Evolutionary conservation across 345 rosid species (phyloP), one percentile per base, ranked within the genome.

Genomic region (Heritiera fomes): DNA sequence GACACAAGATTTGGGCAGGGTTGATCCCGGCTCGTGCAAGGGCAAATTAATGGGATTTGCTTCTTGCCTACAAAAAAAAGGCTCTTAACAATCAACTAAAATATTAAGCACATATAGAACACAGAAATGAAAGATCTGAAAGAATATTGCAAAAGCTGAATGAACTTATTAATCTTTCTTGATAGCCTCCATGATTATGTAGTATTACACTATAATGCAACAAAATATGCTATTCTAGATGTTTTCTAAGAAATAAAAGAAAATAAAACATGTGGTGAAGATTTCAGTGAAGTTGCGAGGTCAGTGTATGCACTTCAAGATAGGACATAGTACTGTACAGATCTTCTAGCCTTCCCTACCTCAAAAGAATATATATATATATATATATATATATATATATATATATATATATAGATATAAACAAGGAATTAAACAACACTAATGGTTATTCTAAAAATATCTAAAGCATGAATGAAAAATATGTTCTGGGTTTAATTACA

Each of bases 81-180:
- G 47, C 15, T 43, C 55, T 75, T 61, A 45, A 75, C 38, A 75
- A 46, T 28, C 23, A 67, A 8, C 15, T 46, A 61, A 13, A 41
- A 75, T 15, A 61, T 60, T 17, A 59, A 41, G 17, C 17, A 14
- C 28, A 17, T 10, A 18, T 4, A 53, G 6, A 17, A 34, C 6
- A 52, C 60, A 72, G 14, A 13, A 72, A 50, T 52, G 41, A 49
- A 71, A 28, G 15, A 52, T 52, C 61, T 32, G 46, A 50, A 71
- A 32, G 62, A 73, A 73, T n/a, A 56, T 73, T 18, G 76, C 50
- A 73, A 38, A 38, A 40, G 65, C 65, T 73, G 75, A 34, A 71
- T 52, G 40, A 71, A 50, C 75, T 50, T 50, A 71, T 30, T 71
- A 71, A 52, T 71, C 61, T 71, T 8, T 40, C 23, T 8, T 8